Percentiles rank a stretch among this genome's conserved stretches.
phyloP scores from a whole-genome alignment of 768 basidiomycete species.

The Suillus sp. region DNA sequence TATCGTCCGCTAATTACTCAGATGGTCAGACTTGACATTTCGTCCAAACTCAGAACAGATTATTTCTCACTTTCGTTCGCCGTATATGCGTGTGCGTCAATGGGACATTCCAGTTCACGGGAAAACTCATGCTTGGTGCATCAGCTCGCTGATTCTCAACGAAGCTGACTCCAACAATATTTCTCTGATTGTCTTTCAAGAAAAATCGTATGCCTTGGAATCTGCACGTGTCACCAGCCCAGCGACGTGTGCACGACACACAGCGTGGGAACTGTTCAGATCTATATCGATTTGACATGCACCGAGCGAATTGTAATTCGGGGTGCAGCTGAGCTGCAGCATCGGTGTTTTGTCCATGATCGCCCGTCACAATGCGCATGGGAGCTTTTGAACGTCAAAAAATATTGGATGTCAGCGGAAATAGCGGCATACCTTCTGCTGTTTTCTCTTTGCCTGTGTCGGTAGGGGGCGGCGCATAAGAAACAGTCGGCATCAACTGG shows the following conservation, averaged over 20 bases:
- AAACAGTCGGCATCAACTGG: conserved; percentile 47
- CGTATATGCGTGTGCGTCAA: conserved; percentile 52
- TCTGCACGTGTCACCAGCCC: conserved; percentile 86
- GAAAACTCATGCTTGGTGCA: conserved; percentile 60
- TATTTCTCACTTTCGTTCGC: conserved; percentile 57
- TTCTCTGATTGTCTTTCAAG: conserved; percentile 58
- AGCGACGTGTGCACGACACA: conserved; percentile 81
- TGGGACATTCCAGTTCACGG: conserved; percentile 65
- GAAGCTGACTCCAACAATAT: conserved; percentile 69
- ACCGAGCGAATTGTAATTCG: conserved; percentile 77
- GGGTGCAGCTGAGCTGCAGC: conserved; percentile 46
- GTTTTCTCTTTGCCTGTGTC: conserved; percentile 51
- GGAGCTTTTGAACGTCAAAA: conserved; percentile 20
- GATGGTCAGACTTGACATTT: conserved; percentile 18
- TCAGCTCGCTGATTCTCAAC: conserved; percentile 63
- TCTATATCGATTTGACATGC: conserved; percentile 82
- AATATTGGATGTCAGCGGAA: neutral
- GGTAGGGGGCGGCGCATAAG: conserved; percentile 38
- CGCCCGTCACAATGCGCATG: conserved; percentile 35
- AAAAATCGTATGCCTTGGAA: conserved; percentile 86
- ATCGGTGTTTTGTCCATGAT: conserved; percentile 34
- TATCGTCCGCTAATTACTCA: conserved; percentile 55
- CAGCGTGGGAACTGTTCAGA: conserved; percentile 76
- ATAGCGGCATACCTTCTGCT: conserved; percentile 37
- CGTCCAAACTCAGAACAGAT: neutral